These are phyloP conservation scores for Clarireedia paspali DNA, from an alignment of 2,329 filamentous ascomycete genomes.

Conservation along the genomic window DNA sequence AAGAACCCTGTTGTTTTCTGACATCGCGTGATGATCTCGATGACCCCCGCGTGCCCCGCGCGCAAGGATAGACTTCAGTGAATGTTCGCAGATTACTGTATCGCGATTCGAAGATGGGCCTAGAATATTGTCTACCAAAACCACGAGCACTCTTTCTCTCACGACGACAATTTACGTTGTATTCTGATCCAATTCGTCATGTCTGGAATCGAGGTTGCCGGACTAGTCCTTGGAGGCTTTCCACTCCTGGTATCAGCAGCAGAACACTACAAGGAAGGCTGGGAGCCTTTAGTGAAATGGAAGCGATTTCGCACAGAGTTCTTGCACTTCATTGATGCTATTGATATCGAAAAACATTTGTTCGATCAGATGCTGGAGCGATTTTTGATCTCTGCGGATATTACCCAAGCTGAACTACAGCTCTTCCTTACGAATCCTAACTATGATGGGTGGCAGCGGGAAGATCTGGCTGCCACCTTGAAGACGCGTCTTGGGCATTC, in stretches of 20 bases:
- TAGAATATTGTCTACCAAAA: too few species aligned
- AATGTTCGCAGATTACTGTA: not conserved
- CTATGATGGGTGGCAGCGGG: slow-evolving; percentile 17
- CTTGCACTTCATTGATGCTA: slow-evolving; percentile 17
- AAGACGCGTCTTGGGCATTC: slow-evolving; percentile 15
- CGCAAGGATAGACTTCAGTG: too few species aligned
- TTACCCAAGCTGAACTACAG: slow-evolving; percentile 16
- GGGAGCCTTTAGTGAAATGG: slow-evolving; percentile 21
- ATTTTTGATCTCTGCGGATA: slow-evolving; percentile 17
- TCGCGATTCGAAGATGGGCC: too few species aligned
- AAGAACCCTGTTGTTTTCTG: too few species aligned
- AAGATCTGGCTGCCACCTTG: slow-evolving; percentile 12
- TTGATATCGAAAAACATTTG: slow-evolving; percentile 19
- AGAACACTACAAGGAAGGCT: slow-evolving; percentile 21
- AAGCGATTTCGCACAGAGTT: slow-evolving; percentile 20
- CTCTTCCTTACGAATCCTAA: slow-evolving; percentile 12
- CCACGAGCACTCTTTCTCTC: too few species aligned
- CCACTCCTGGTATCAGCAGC: slow-evolving; percentile 19
- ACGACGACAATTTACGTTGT: too few species aligned
- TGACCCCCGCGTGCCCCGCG: too few species aligned
- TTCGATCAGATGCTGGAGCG: slow-evolving; percentile 17
- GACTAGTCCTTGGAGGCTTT: slow-evolving; percentile 19
- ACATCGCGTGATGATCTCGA: too few species aligned
- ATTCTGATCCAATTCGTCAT: not conserved
- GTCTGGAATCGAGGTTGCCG: slow-evolving; percentile 14